Base-by-base conservation (phyloP, 2,329 filamentous ascomycete genomes). In the Scedosporium boydii region DNA sequence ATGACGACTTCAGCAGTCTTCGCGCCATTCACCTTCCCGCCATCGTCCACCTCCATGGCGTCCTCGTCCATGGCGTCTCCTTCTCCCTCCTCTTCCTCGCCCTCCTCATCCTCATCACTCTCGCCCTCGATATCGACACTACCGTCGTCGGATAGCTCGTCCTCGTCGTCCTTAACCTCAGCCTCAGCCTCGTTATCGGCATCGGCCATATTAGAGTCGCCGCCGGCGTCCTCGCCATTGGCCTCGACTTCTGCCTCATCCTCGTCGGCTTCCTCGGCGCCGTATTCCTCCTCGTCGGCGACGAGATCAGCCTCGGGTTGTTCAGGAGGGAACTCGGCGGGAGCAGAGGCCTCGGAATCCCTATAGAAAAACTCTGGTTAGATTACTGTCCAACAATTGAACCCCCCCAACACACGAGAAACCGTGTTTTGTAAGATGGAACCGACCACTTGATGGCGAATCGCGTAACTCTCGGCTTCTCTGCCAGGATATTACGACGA, bases 391-490 rank as follows among this genome's bases (percentile, higher is more conserved):
- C 16, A 18, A 46, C 3, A 16, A 21, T 21, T 21, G 7, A 1
- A 48, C 16, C n/a, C n/a, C 6, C 4, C 16, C 16, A 48, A 48
- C 18, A 21, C 34, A 10, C 10, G 9, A 6, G 44, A 16, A 18
- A 18, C 6, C 44, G n/a, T 48, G 7, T 48, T 48, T n/a, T 48
- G 18, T n/a, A 59, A 23, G 3, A 23, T 23, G 23, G 23, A 58
- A 77, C 84, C 63, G 83, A 96, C 95, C 95, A 99, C 79, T 99
- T 99, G 78, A 99, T 99, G 55, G 93, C 92, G 72, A 99, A 99
- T 67, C 95, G 87, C 34, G 95, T 99, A 60, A 99, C 95, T 76
- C 95, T 87, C 12, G 95, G 95, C 84, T 99, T 99, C 78, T 98
- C 93, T 3, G 93, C 92, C 44, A 99, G 84, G 59, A 99, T 90